Conservation (phyloP, 331 rosid species). For the Rhamnella rubrinervis region DNA sequence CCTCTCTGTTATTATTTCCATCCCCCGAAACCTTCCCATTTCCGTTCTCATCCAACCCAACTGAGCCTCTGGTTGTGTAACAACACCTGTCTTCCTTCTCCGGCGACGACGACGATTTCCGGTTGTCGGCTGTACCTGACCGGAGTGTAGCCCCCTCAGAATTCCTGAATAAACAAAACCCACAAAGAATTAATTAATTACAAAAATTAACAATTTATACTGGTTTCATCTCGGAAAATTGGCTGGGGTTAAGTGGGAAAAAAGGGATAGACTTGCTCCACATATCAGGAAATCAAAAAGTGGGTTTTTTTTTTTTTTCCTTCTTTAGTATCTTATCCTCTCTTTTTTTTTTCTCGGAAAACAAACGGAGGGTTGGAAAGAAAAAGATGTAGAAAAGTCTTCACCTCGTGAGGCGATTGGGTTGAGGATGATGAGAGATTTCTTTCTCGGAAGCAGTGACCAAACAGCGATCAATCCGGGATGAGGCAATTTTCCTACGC, state of each 20-base stretch:
- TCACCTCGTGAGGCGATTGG: constrained; percentile 62
- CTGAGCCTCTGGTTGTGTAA: constrained; percentile 64
- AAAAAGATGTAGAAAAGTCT: constrained; percentile 7
- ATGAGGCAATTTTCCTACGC: constrained; percentile 47
- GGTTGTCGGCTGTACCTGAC: constrained; percentile 30
- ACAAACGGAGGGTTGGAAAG: constrained; percentile 8
- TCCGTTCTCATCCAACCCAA: constrained; percentile 40
- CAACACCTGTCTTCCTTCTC: constrained; percentile 79
- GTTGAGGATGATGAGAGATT: constrained; percentile 35
- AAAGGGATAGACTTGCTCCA: background rate
- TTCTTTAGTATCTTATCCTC: no score
- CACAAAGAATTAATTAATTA: background rate
- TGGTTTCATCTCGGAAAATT: background rate
- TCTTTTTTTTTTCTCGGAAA: constrained; percentile 3
- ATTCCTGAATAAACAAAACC: constrained; percentile 41
- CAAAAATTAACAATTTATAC: no score
- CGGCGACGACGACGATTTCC: constrained; percentile 58
- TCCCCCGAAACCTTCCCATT: constrained; percentile 40
- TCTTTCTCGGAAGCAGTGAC: constrained; percentile 45
- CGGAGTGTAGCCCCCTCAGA: constrained; percentile 45
- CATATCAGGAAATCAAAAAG: no score
- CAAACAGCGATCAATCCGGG: constrained; percentile 46
- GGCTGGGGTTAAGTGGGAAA: background rate
- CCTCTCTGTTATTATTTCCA: constrained; percentile 40
- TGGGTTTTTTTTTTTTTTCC: no score